Evolutionary conservation across 176 grass and related monocot species (phyloP), one percentile per base, ranked within the genome.

Genomic region (Phragmites australis): DNA sequence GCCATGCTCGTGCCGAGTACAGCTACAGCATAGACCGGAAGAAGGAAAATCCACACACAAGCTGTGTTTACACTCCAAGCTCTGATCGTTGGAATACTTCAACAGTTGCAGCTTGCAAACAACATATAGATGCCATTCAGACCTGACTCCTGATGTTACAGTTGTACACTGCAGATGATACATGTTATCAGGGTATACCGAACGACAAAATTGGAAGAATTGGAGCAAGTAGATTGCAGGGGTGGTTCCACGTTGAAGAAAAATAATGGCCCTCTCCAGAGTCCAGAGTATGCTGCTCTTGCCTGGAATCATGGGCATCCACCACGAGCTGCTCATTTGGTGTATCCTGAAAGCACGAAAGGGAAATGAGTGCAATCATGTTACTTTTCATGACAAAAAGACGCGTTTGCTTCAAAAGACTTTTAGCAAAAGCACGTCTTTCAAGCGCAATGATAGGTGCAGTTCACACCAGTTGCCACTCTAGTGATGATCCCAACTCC

Each of bases 341-440:
- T 68, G 77, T 68, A 44, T 47, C 63, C 77, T 56, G 63, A 15
- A 80, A 68, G 77, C 64, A 68, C 56, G 48, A 27, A 68, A 56
- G 22, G 48, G 48, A 15, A 14, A 48, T 73, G 68, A 53, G 45
- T 65, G 59, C 45, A 64, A 74, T 44, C 70, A 83, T 52, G 58
- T 64, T 83, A 15, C 80, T 74, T 41, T 73, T 53, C 70, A 6
- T 31, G 40, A 9, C 11, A 22, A 71, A 59, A 79, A 47, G 11
- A 31, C 40, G 12, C 79, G 70, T 70, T 81, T 71, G 39, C 41
- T 47, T 45, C 26, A 43, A 81, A 81, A 71, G 6, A 59, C 18
- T 59, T 47, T 13, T 42, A 68, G 15, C 59, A 42, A 53, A 69
- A n/a, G 3, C 50, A 56, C n/a, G 19, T 26, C 48, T 41, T 75